Percentiles rank a stretch among this genome's conserved stretches.
Conservation (phyloP, 1,284 basidiomycete genomes). For the Anthracocystis panici-leucophaei region DNA sequence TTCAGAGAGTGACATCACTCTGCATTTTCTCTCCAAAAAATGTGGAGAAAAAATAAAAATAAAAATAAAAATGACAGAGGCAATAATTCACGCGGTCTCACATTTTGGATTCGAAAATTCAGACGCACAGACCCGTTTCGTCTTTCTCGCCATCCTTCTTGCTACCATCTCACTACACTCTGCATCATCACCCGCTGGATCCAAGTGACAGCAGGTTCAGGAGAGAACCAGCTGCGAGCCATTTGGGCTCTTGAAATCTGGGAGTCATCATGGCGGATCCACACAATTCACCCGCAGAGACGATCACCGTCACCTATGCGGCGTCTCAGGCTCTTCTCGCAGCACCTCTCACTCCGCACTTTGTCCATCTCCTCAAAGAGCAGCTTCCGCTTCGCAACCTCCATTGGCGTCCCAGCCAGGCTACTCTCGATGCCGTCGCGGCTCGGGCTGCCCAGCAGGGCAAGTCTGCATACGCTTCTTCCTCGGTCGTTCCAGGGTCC, state of each 20-base stretch:
- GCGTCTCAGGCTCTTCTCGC: constrained; percentile 56
- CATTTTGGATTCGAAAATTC: neutral
- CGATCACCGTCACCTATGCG: constrained; percentile 65
- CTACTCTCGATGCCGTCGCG: constrained; percentile 42
- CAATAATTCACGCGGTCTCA: neutral
- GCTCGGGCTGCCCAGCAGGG: constrained; percentile 42
- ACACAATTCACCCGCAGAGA: constrained; percentile 16
- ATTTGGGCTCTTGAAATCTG: neutral
- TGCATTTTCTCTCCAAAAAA: constrained; percentile 15
- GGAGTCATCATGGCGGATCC: constrained; percentile 23
- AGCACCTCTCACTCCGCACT: constrained; percentile 52
- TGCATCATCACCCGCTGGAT: neutral
- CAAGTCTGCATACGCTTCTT: constrained; percentile 27
- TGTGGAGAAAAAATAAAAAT: neutral
- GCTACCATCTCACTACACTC: neutral
- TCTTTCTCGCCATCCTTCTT: neutral
- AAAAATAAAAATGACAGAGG: neutral
- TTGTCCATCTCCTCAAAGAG: constrained; percentile 49
- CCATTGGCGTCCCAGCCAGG: constrained; percentile 63
- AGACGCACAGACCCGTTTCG: constrained; percentile 8
- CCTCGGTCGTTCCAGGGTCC: constrained; percentile 36
- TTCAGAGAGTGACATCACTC: constrained; percentile 23
- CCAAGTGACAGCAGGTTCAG: neutral
- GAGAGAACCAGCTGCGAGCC: neutral
- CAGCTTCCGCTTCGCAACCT: constrained; percentile 67